Base-by-base conservation (phyloP, 441 rosid species). In the Brassica balearica region DNA sequence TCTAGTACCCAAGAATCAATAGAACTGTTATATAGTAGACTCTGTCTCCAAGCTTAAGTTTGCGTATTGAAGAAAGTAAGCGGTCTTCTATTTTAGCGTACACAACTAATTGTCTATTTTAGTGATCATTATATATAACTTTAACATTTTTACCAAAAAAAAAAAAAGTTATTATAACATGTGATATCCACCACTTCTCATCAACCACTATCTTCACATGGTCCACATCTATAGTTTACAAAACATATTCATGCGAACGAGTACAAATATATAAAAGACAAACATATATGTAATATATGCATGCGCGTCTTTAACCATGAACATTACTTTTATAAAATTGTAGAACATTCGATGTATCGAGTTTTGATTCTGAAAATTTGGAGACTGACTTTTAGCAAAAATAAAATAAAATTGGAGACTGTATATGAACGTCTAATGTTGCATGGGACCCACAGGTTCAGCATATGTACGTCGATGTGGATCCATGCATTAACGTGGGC, bases 221-320 rank as follows among this genome's bases (percentile, higher is more conserved):
- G 71, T 79, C 82, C 70, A 68, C 78, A 15, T 61, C 22, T 51
- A 43, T 61, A 19, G 8, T 15, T 67, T 59, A 71, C 34, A 29
- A 59, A 20, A 14, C 36, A 59, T 77, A 22, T 67, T 60, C 43
- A 60, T 67, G 78, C 59, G 25, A 34, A 67, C 34, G 12, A 61
- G 23, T 78, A 68, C 78, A 73, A 20, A 22, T 68, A 12, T 62
- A 68, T 68, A 62, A 56, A 67, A 20, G 69, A 78, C 73, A 67
- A 77, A 59, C 23, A 32, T 29, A 29, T 29, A 29, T 60, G 48
- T 60, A 73, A 67, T 36, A 59, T 60, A 22, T 59, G 77, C 46
- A 14, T 59, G 69, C 62, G 68, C 36, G 20, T 60, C 67, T 36
- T 64, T 69, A 56, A 55, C 58, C 66, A 64, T 56, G 67, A 77